Evolutionary conservation across 129 eudicot species (phyloP).

Genomic region (Pittosporum tobira): DNA sequence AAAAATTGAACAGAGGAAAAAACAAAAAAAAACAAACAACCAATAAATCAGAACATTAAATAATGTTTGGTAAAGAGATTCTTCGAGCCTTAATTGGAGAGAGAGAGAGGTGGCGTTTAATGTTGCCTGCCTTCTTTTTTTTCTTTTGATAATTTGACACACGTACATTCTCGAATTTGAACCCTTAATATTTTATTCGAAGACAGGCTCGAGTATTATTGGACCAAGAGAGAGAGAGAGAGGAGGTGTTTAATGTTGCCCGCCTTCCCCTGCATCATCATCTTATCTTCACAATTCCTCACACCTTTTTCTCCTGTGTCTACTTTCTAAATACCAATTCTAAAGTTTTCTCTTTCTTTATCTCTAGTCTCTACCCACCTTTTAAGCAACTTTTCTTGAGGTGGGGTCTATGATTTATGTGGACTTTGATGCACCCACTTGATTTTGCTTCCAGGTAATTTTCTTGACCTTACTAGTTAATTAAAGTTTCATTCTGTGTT

Average conservation of each 20-base stretch:
- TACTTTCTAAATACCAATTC: neutral
- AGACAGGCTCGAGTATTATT: no score
- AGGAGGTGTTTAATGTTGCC: neutral
- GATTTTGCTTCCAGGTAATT: constrained; percentile 23
- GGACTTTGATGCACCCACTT: constrained; percentile 22
- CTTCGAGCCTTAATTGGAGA: neutral
- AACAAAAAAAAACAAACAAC: no score
- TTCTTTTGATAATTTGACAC: no score
- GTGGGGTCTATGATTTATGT: constrained; percentile 34
- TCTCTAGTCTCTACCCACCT: no score
- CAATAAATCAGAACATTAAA: neutral
- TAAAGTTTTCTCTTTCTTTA: neutral
- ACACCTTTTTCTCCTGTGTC: neutral
- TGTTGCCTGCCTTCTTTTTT: neutral
- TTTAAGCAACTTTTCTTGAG: constrained; percentile 11
- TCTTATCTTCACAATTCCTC: neutral
- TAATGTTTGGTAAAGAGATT: neutral
- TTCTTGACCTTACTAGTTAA: constrained; percentile 6
- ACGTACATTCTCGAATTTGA: no score
- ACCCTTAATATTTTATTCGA: no score
- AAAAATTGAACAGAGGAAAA: neutral
- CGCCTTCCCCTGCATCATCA: no score
- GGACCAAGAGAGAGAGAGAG: neutral
- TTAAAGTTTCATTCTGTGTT: constrained; percentile 9
- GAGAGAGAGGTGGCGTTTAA: neutral